Evolutionary conservation across 768 basidiomycete species (phyloP).

Genomic region (Russula virescens): DNA sequence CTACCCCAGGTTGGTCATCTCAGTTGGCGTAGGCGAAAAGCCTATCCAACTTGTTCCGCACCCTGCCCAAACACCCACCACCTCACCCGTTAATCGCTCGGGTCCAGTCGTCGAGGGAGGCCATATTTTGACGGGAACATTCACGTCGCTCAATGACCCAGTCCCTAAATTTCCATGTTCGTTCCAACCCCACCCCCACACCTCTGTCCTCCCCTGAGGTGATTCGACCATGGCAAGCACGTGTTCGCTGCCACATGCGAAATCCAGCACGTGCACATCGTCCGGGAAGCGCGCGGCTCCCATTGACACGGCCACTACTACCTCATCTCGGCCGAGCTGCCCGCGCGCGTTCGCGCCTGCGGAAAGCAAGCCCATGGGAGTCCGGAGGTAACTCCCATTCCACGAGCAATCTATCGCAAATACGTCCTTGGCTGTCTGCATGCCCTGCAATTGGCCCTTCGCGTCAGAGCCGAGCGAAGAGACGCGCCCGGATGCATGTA

Average conservation of each 20-base stretch:
- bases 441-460: slow-evolving; percentile 56
- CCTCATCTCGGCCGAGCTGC: slow-evolving; percentile 51
- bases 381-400: slow-evolving; percentile 64
- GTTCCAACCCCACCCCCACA: slow-evolving; percentile 97
- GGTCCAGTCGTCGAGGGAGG: slow-evolving; percentile 29
- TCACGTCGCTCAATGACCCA: slow-evolving; percentile 51
- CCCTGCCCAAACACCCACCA: slow-evolving; percentile 40
- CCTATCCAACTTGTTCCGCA: slow-evolving; percentile 49
- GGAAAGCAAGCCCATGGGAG: slow-evolving; percentile 35
- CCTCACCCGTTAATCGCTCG: background rate
- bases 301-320: slow-evolving; percentile 11
- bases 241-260: slow-evolving; percentile 79
- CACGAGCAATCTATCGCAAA: slow-evolving; percentile 57
- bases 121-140: slow-evolving; percentile 50
- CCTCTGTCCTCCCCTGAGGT: slow-evolving; percentile 21
- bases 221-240: slow-evolving; percentile 40
- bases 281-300: slow-evolving; percentile 33
- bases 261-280: slow-evolving; percentile 19
- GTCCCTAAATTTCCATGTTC: slow-evolving; percentile 92
- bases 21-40: background rate
- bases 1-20: no score
- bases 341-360: slow-evolving; percentile 54
- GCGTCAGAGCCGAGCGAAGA: slow-evolving; percentile 61
- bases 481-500: slow-evolving; percentile 42
- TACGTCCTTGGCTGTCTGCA: slow-evolving; percentile 29